These are phyloP conservation scores for Limonomyces culmigenus DNA, from an alignment of 1,284 basidiomycete species.

Conservation along the genomic window DNA sequence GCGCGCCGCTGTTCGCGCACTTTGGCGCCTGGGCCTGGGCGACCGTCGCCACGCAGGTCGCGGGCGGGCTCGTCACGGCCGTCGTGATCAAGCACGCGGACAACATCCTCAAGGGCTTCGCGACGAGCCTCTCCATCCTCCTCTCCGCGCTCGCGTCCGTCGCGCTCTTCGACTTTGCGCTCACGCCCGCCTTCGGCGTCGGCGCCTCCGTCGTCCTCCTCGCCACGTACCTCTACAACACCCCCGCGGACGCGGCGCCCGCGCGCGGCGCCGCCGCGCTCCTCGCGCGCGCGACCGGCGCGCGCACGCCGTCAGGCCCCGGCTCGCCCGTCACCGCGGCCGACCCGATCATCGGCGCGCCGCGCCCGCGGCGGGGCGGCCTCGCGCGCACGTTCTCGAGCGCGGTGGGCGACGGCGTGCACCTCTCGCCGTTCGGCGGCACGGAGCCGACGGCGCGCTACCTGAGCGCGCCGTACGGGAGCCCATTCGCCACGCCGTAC, in stretches of 20 bases:
- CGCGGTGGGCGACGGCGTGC: slow-evolving; percentile 21
- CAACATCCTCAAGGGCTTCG: slow-evolving; percentile 88
- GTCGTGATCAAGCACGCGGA: slow-evolving; percentile 77
- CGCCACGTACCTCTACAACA: slow-evolving; percentile 78
- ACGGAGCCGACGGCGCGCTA: slow-evolving; percentile 38
- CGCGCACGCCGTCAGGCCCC: slow-evolving; percentile 23
- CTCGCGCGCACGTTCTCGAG: slow-evolving; percentile 28
- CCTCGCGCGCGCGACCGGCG: slow-evolving; percentile 13
- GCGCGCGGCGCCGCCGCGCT: slow-evolving; percentile 14
- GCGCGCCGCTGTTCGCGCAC: slow-evolving; percentile 40
- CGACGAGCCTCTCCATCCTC: slow-evolving; percentile 84
- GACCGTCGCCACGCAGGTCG: slow-evolving; percentile 76
- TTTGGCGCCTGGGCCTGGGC: slow-evolving; percentile 88
- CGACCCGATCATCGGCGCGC: slow-evolving; percentile 40
- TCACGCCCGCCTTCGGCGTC: slow-evolving; percentile 72
- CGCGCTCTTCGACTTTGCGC: slow-evolving; percentile 73
- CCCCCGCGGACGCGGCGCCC: slow-evolving; percentile 19
- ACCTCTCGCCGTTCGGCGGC: slow-evolving; percentile 18
- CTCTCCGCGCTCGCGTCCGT: slow-evolving; percentile 86
- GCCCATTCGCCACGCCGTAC: slow-evolving; percentile 42
- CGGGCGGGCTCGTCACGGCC: slow-evolving; percentile 84
- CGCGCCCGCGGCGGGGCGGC: slow-evolving; percentile 22
- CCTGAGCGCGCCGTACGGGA: slow-evolving; percentile 46
- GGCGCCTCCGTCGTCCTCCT: slow-evolving; percentile 72
- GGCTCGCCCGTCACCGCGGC: slow-evolving; percentile 33